Evolutionary conservation across 1,139 yeast genomes (phyloP), one percentile per base, ranked within the genome.

Genomic region (Tardiomyces blankii): DNA sequence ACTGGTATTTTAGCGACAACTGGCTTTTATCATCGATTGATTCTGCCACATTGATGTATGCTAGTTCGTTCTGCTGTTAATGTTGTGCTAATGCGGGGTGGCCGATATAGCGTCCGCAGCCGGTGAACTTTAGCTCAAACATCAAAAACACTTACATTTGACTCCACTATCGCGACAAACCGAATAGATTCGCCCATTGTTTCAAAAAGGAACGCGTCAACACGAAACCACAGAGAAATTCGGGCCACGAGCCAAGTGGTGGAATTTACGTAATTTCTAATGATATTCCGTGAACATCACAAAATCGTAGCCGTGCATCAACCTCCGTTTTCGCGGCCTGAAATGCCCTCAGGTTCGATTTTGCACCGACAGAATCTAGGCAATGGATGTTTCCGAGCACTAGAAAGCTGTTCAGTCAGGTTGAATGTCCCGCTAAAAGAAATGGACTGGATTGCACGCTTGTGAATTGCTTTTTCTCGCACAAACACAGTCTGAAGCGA

Each of bases 1-100:
- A 66, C 45, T 67, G 67, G 52, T 60, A 64, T 41, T 63, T 56
- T 18, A 61, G 51, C 3, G 54, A 49, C 18, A 52, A 53, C n/a
- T 46, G 48, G 6, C 53, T 49, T 12, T 44, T 41, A 33, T 45
- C 50, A n/a, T 49, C 52, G 3, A 46, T 23, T 21, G 44, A 33
- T 4, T 49, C 49, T 9, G 40, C 38, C 11, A 30, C 44, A 38
- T 54, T 55, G 38, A 53, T 58, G 11, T 58, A 45, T 41, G 48
- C 49, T 38, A 62, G 48, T 60, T 62, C 61, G 42, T 42, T 27
- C 13, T 18, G 14, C 18, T 28, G 33, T 38, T 60, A 38, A 40
- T 45, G 11, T n/a, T 12, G 13, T 13, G 21, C 6, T 14, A 13
- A 12, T 12, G n/a, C 35, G 5, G 3, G 35, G n/a, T 30, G 35